Percentiles rank a stretch among this genome's conserved stretches.
Evolutionary conservation across 805 yeast species (phyloP).

Genomic region (Metschnikowia arizonensis): DNA sequence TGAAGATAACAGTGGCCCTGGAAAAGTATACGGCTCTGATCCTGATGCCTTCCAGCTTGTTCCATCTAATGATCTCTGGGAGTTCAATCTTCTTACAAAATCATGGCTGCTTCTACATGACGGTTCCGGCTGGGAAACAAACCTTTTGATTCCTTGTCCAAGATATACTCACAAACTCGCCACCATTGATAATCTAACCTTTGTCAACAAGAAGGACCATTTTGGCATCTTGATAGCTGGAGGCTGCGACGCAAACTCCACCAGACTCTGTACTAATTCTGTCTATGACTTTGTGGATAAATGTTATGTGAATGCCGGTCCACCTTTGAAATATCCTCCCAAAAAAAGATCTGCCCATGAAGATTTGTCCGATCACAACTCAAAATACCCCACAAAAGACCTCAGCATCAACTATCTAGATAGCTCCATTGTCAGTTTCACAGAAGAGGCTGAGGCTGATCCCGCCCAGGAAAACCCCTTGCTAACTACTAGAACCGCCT

Average conservation of each 20-base stretch:
- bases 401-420: slow-evolving; percentile 29
- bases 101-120: slow-evolving; percentile 53
- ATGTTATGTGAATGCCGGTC: slow-evolving; percentile 24
- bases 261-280: slow-evolving; percentile 29
- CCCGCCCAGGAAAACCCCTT: background rate
- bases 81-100: slow-evolving; percentile 48
- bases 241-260: slow-evolving; percentile 41
- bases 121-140: slow-evolving; percentile 24
- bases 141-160: slow-evolving; percentile 26
- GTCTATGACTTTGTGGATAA: slow-evolving; percentile 45
- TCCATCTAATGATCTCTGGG: slow-evolving; percentile 68
- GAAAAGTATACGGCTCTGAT: slow-evolving; percentile 3
- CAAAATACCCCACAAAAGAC: slow-evolving; percentile 11
- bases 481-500: background rate
- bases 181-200: slow-evolving; percentile 34
- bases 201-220: slow-evolving; percentile 37
- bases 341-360: background rate
- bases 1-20: background rate
- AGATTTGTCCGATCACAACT: background rate
- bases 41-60: slow-evolving; percentile 26
- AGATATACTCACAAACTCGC: slow-evolving; percentile 55
- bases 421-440: slow-evolving; percentile 32
- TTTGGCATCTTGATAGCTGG: slow-evolving; percentile 53
- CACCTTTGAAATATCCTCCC: slow-evolving; percentile 13
- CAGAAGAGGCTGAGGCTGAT: slow-evolving; percentile 18